phyloP scores from a whole-genome alignment of 169 alveolate genomes.

The Plasmodium knowlesi region DNA sequence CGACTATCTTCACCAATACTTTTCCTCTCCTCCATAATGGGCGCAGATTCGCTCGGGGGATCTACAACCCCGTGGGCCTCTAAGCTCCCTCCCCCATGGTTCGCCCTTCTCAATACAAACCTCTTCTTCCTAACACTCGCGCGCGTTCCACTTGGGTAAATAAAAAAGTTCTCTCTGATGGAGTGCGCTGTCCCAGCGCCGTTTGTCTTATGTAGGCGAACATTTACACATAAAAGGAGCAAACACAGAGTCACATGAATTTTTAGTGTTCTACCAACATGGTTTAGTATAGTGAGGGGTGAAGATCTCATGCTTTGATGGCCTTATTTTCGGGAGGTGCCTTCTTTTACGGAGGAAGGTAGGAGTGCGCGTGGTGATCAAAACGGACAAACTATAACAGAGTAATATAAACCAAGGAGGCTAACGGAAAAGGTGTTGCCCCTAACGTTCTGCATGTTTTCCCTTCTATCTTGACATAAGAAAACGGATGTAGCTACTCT shows the following conservation, averaged over 20 bases:
- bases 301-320: constrained; percentile 48
- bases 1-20: neutral
- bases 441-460: neutral
- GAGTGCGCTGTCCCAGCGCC: neutral
- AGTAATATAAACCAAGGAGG: neutral
- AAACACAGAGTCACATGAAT: constrained; percentile 17
- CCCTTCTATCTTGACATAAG: neutral
- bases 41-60: neutral
- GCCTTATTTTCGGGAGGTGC: neutral
- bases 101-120: constrained; percentile 11
- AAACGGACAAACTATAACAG: neutral
- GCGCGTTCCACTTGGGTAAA: neutral
- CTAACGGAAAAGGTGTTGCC: neutral
- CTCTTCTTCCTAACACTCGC: neutral
- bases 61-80: neutral
- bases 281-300: constrained; percentile 5
- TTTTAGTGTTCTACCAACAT: constrained; percentile 67
- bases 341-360: neutral
- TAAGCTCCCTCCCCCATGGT: constrained; percentile 7
- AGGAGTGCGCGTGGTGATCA: neutral
- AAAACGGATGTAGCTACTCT: neutral
- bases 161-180: constrained; percentile 7
- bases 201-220: neutral
- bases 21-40: neutral
- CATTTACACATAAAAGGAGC: constrained; percentile 18